Percentiles rank a stretch among this genome's conserved stretches.
Conservation (phyloP, 2,329 filamentous ascomycete species). For the Xylariaceae sp. region DNA sequence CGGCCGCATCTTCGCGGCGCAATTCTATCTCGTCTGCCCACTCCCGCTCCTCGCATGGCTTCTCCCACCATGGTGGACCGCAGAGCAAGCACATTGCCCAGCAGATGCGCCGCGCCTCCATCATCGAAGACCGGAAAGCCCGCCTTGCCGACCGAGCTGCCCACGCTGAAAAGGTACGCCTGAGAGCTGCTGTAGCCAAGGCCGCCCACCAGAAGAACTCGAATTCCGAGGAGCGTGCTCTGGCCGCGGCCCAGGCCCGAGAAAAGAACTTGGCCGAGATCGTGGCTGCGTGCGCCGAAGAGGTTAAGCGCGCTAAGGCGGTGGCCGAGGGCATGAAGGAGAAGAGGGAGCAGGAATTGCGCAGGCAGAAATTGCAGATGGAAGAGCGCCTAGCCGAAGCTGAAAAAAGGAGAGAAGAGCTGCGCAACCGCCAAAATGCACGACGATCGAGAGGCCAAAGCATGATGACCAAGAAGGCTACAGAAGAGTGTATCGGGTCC, state of each 20-base stretch:
- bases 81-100: constrained; percentile 74
- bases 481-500: constrained; percentile 30
- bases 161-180: constrained; percentile 74
- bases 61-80: constrained; percentile 42
- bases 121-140: constrained; percentile 73
- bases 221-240: constrained; percentile 65
- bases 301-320: constrained; percentile 74
- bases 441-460: constrained; percentile 49
- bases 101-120: constrained; percentile 70
- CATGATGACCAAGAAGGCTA: constrained; percentile 29
- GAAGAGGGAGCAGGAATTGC: constrained; percentile 66
- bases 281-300: constrained; percentile 71
- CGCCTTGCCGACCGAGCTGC: constrained; percentile 72
- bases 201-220: constrained; percentile 56
- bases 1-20: constrained; percentile 68
- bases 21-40: constrained; percentile 74
- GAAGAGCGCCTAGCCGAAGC: constrained; percentile 74
- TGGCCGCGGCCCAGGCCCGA: constrained; percentile 69
- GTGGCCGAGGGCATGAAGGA: constrained; percentile 78
- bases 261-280: constrained; percentile 79
- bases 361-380: constrained; percentile 64
- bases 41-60: constrained; percentile 59
- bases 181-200: constrained; percentile 68
- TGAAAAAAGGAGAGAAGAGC: constrained; percentile 60
- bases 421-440: constrained; percentile 46